Evolutionary conservation across 2,329 filamentous ascomycete species (phyloP).

Genomic region (Gaeumannomyces sp.): DNA sequence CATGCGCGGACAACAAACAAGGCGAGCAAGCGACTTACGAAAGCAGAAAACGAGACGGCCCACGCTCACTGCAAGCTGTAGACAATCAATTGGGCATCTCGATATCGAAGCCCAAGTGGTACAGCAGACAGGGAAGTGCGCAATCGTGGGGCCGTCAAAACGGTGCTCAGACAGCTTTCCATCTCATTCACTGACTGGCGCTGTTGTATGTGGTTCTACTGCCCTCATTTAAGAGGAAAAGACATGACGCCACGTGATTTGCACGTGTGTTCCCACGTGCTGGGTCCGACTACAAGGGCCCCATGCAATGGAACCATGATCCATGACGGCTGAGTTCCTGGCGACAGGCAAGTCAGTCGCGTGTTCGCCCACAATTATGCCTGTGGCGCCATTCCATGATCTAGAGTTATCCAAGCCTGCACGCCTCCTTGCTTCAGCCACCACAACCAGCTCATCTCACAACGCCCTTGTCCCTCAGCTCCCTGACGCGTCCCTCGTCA

Average conservation of each 20-base stretch:
- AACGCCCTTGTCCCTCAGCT: conserved; percentile 60
- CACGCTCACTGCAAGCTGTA: neutral
- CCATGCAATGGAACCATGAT: neutral
- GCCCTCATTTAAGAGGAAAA: neutral
- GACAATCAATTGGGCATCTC: neutral
- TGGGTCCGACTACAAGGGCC: too few relatives aligned
- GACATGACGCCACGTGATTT: conserved; percentile 7
- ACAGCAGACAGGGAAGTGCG: neutral
- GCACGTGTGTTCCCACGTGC: conserved; percentile 9
- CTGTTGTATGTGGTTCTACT: neutral
- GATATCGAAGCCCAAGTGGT: neutral
- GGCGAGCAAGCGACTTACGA: neutral
- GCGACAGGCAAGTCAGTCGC: too few relatives aligned
- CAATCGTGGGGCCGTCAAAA: neutral
- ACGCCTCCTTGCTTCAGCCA: neutral
- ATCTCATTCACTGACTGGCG: neutral
- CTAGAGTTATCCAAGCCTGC: neutral
- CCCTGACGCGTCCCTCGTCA: conserved; percentile 49
- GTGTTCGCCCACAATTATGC: too few relatives aligned
- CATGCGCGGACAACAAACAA: too few relatives aligned
- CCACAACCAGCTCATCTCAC: conserved; percentile 44
- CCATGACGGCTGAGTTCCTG: too few relatives aligned
- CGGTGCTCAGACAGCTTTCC: neutral
- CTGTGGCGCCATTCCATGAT: neutral
- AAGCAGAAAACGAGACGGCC: neutral